Conservation (phyloP, 2,329 filamentous ascomycete species). For the Xylaria sp. region DNA sequence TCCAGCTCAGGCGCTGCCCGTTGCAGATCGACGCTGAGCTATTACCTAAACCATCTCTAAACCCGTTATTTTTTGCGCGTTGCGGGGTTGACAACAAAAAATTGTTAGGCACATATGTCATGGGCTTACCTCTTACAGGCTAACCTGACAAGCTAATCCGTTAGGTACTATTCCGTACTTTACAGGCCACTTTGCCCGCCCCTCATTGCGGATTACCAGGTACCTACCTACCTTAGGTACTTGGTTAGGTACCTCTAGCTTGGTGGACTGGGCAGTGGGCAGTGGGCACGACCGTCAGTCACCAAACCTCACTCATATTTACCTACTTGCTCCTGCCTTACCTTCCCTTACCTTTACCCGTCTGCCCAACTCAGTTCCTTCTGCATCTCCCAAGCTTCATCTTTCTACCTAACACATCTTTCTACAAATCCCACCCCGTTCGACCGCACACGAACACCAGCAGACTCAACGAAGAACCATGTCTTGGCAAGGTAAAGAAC, state of each 20-base stretch:
- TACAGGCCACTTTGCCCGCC: slow-evolving; percentile 23
- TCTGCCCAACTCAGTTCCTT: slow-evolving; percentile 2
- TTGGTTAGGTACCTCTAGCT: neutral
- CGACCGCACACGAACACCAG: slow-evolving; percentile 8
- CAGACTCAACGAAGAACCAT: slow-evolving; percentile 40
- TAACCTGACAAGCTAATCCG: too few species aligned
- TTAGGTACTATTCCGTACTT: too few species aligned
- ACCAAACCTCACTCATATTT: slow-evolving; percentile 16
- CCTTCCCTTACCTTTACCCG: neutral
- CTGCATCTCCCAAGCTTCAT: slow-evolving; percentile 4
- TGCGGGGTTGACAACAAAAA: slow-evolving; percentile 21
- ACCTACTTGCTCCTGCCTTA: neutral
- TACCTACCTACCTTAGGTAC: neutral
- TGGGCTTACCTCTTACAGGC: neutral
- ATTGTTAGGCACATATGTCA: slow-evolving; percentile 10
- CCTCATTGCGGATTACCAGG: slow-evolving; percentile 18
- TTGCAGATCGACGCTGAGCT: too few species aligned
- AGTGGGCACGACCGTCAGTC: slow-evolving; percentile 5
- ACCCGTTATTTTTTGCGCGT: slow-evolving; percentile 7
- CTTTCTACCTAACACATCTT: neutral
- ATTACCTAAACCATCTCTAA: neutral
- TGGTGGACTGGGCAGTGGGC: slow-evolving; percentile 7
- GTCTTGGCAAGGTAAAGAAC: slow-evolving; percentile 67
- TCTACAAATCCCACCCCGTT: slow-evolving; percentile 1
- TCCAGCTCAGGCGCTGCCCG: too few species aligned